Conservation (phyloP, 2,329 filamentous ascomycete genomes). For the Thielaviopsis musarum region DNA sequence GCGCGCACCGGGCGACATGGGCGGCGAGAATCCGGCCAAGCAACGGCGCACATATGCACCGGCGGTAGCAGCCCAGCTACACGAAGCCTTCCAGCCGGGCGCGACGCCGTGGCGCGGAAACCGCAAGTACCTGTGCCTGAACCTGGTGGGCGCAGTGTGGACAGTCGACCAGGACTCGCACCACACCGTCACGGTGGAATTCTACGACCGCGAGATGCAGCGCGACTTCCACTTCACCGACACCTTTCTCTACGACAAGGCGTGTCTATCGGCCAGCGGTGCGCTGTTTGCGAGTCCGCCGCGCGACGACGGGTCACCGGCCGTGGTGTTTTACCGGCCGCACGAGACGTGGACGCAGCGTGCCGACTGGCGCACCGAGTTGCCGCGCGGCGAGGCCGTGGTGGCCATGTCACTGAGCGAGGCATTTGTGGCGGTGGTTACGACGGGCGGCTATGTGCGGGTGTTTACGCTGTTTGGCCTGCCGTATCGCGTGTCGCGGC, state of each 20-base stretch:
- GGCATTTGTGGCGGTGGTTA: slow-evolving; percentile 79
- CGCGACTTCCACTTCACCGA: slow-evolving; percentile 97
- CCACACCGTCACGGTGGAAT: slow-evolving; percentile 90
- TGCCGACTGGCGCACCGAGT: slow-evolving; percentile 71
- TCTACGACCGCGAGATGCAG: slow-evolving; percentile 86
- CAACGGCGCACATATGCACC: slow-evolving; percentile 24
- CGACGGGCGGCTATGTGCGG: slow-evolving; percentile 72
- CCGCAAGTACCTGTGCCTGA: slow-evolving; percentile 81
- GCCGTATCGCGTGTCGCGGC: slow-evolving; percentile 74
- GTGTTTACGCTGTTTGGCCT: slow-evolving; percentile 88
- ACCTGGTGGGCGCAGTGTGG: slow-evolving; percentile 89
- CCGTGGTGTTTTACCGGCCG: slow-evolving; percentile 86
- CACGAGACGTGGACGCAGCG: slow-evolving; percentile 93
- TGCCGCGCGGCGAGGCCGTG: slow-evolving; percentile 78
- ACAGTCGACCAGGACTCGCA: slow-evolving; percentile 89
- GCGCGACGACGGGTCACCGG: slow-evolving; percentile 36
- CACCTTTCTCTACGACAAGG: slow-evolving; percentile 89
- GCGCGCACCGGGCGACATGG: slow-evolving; percentile 35
- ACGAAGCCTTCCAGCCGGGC: slow-evolving; percentile 75
- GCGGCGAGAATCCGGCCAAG: slow-evolving; percentile 24
- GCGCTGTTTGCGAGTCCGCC: slow-evolving; percentile 72
- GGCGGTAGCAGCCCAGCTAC: slow-evolving; percentile 32
- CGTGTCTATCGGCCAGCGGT: slow-evolving; percentile 74
- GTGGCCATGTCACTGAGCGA: slow-evolving; percentile 81
- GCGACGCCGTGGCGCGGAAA: slow-evolving; percentile 94